Evolutionary conservation across 257 asterid species (phyloP), one percentile per base, ranked within the genome.

Genomic region (Plectranthus barbatus): DNA sequence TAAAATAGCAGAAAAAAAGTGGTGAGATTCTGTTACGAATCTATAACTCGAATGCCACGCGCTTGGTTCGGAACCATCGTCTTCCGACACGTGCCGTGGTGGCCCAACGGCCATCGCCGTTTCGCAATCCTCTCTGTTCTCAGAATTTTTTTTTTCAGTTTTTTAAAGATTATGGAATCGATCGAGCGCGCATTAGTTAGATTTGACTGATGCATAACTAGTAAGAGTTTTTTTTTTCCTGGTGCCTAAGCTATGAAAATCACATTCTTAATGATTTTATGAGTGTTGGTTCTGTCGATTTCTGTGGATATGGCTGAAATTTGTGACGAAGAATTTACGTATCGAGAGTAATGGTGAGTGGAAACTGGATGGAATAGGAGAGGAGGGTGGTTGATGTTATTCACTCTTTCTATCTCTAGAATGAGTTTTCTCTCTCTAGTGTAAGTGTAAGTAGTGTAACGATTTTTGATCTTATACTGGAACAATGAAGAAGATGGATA

Each of bases 41-140:
- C 48, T 18, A 23, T 34, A 33, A 40, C 29, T 54, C 60, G 17
- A 50, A 17, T 7, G 26, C 11, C 73, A 50, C 70, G 47, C 70
- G 68, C 19, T 9, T 41, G 68, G 5, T 39, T 12, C 31, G 5
- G 0, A 14, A 10, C n/a, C n/a, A n/a, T n/a, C n/a, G n/a, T n/a
- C n/a, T 33, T 13, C 7, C 21, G 37, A 52, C 76, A 72, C 78
- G 79, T 72, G 70, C 33, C 68, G 37, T 6, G 0, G 4, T 1
- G 23, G 37, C 55, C 24, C 64, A 62, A 65, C 67, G 61, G 69
- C 73, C 79, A 74, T 66, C 79, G 7, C 68, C 48, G 65, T 58
- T 60, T 64, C 46, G 70, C 49, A n/a, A 19, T 14, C 34, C 7
- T 50, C 11, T 12, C 17, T 11, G 6, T 45, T 29, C 23, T 44